Evolutionary conservation across 2,329 filamentous ascomycete species (phyloP), one percentile per base, ranked within the genome.

Genomic region (Colletotrichum viniferum): DNA sequence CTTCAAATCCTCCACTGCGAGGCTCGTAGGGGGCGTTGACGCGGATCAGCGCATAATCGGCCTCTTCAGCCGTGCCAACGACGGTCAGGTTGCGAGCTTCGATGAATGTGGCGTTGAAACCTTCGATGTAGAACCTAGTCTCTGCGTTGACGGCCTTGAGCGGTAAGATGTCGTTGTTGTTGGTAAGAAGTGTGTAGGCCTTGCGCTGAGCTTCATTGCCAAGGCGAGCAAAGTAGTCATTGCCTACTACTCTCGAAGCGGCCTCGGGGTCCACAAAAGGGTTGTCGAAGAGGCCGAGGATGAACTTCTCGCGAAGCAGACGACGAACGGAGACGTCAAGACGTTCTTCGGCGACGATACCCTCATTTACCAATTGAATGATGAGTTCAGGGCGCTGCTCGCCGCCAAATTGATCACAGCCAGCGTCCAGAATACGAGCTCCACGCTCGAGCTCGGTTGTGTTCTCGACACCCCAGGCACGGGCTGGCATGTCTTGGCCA

Each of bases 371-470:
- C 0, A 88, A 81, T 70, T 89, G 82, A 4, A 88, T 78, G n/a
- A 90, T 81, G 3, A 90, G 84, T 69, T 90, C 88, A 0, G 87
- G 84, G 0, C 85, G 80, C 4, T 82, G 77, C 78, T 90, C 89
- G 13, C 89, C 88, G 2, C 89, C 88, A 64, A 90, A 85, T 72
- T 89, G 88, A 73, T 90, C 89, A 38, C 86, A 86, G 0, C 89
- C 89, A 0, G 88, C 88, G 9, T 89, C 84, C 2, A 90, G 77
- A 9, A 90, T 83, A 75, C 81, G 86, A 18, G 79, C 82, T 5
- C 80, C 84, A 10, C 87, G 82, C 74, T 90, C 81, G 2, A 86
- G 77, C 71, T 84, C 86, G 24, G 79, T 86, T 3, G 88, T 79
- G 66, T 85, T 79, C 76, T 90, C 88, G 1, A 87, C 83, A 2